Base-by-base conservation (phyloP, 2,329 filamentous ascomycete genomes). In the Chaetomium strumarium region DNA sequence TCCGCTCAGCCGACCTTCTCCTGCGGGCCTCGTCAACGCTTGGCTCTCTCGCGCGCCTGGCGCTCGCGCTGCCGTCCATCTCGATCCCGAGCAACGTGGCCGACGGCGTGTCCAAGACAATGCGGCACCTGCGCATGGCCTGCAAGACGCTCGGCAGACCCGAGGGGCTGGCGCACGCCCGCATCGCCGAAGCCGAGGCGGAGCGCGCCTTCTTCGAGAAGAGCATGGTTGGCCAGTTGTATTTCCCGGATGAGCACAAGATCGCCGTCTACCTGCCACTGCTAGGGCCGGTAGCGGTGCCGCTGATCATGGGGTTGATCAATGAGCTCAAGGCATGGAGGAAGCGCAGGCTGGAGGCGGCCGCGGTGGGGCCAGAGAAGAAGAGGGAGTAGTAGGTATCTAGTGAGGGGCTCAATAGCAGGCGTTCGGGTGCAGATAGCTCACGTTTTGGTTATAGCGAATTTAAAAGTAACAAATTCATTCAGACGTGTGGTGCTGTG, bases 161-260 rank as follows among this genome's bases (percentile, higher is more conserved):
- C 0, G 78, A 84, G 29, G 91, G 90, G 0, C 73, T 99, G 37
- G 80, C 85, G 57, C 84, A 92, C 66, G 92, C 92, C 0, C 81
- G 88, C 10, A 82, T 90, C 43, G 93, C 93, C 6, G 91, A 96
- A 69, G 80, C 82, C 2, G 90, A 95, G 66, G 92, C 90, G 0
- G 93, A 99, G 68, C 84, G 86, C 55, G 92, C 92, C 0, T 99
- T 99, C 70, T 99, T 99, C 62, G 93, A 99, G 70, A 95, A 95
- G 71, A 95, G 88, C 65, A 99, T 99, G 93, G 93, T 99, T 12
- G 93, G 91, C 0, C 93, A 97, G 72, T 85, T 97, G 2, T 99
- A 97, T 69, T 99, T 99, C 68, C 93, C 93, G 0, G 93, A 99
- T 65, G 93, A 99, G 72, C 93, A 99, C 69, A 99, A 97, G 70